A percentile compares a stretch with the other conserved stretches of the same genome.
Evolutionary conservation across 228 moss, liverwort and hornwort genomes (phyloP).

Genomic region (Sphagnum magellanicum): DNA sequence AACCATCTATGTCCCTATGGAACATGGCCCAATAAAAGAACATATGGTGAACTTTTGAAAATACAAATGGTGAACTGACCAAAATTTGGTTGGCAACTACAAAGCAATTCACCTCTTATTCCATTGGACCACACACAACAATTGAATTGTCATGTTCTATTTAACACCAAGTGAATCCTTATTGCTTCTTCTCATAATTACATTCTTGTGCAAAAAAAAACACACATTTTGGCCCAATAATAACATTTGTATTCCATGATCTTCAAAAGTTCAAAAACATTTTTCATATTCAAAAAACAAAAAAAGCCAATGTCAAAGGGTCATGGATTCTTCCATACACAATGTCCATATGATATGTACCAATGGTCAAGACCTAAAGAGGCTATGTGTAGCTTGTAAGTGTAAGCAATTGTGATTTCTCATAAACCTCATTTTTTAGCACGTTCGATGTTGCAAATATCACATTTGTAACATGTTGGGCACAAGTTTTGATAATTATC

Average conservation of each 20-base stretch:
- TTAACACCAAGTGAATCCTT: too few relatives aligned
- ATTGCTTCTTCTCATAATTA: too few relatives aligned
- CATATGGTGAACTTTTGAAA: not conserved
- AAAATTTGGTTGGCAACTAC: conserved; percentile 93
- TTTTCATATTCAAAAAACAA: too few relatives aligned
- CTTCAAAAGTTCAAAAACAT: too few relatives aligned
- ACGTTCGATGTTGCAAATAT: conserved; percentile 90
- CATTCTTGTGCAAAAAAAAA: too few relatives aligned
- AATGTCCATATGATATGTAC: not conserved
- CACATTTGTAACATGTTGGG: conserved; percentile 92
- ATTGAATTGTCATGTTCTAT: not conserved
- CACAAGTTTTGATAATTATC: conserved; percentile 89
- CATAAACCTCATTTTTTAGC: conserved; percentile 50
- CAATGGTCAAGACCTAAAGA: conserved; percentile 58
- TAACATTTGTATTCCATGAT: too few relatives aligned
- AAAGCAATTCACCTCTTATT: conserved; percentile 71
- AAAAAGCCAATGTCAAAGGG: too few relatives aligned
- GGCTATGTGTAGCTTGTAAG: conserved; percentile 85
- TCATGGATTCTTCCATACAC: too few relatives aligned
- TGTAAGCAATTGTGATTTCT: conserved; percentile 69
- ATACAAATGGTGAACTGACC: conserved; percentile 28
- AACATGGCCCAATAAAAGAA: not conserved
- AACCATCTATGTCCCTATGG: too few relatives aligned
- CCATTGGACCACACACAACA: conserved; percentile 49
- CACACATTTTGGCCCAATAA: too few relatives aligned